Base-by-base conservation (phyloP, 257 asterid species). In the Petrea volubilis region DNA sequence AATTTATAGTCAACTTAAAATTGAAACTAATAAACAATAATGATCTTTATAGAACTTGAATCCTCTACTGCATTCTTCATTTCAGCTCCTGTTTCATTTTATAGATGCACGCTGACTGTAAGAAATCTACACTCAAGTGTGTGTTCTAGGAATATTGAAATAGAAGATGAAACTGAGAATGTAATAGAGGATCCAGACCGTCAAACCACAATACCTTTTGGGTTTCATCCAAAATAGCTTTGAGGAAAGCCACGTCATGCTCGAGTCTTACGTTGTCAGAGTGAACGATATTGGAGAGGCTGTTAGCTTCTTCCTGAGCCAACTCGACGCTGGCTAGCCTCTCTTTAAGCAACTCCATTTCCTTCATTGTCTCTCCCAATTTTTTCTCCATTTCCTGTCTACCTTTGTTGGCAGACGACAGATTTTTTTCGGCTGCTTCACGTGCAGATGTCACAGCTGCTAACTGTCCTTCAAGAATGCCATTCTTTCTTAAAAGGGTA, bases 221-320 rank as follows among this genome's bases (percentile, higher is more conserved):
- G 2, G 98, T 95, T 67, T 92, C 98, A 60, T 95, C 99, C 77
- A 92, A 58, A 76, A 95, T 96, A 27, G 99, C 99, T 83, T 92
- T 91, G 0, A 90, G 95, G 78, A 90, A 95, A 78, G 99, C 98
- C 75, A 92, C 93, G 7, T 95, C 98, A 63, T 92, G 99, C 82
- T 95, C 99, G 36, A 95, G 98, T 80, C 98, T 81, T 18, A 92
- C 97, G 41, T 92, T 95, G 78, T 95, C 99, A 34, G 98, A 89
- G 80, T 95, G 99, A 70, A 95, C 98, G 14, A 92, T 92, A 70
- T 92, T 95, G 25, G 99, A 82, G 67, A 85, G 85, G 80, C 86
- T 93, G 78, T 88, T 88, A 17, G 97, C 91, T 81, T 93, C 98
- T 36, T 93, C 98, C 69, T 93, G 96, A 15, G 96, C 96, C 77